Base-by-base conservation (phyloP, 495 filamentous ascomycete genomes). In the Durotheca rogersii region DNA sequence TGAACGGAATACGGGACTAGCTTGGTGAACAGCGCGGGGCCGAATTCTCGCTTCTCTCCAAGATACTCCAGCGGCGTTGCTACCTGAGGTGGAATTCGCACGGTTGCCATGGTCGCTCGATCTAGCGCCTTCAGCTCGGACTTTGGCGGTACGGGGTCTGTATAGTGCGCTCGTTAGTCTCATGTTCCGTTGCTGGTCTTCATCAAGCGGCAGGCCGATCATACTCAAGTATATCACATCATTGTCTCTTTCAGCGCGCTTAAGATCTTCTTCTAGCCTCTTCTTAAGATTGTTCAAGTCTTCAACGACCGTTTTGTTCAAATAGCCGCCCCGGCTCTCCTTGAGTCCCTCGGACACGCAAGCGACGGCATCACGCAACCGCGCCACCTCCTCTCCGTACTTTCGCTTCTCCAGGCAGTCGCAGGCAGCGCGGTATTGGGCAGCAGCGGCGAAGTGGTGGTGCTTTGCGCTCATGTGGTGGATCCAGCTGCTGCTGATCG, bases 391-490 rank as follows among this genome's bases (percentile, higher is more conserved):
- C 65, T 98, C 93, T 29, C 94, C 93, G 52, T 96, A 98, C 60
- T 88, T 93, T 40, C 85, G 79, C 76, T 92, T 95, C 69, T 96
- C 94, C 44, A 98, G 64, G 56, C 89, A 94, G 55, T 97, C 91
- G 41, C 89, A 83, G 4, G 93, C 89, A 17, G 92, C 90, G n/a
- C 93, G 80, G 58, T 89, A 97, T 67, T 98, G 93, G 4, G 93
- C 92, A 2, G 93, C 93, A 1, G 89, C 94, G 20, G 93, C 93
- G 68, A 98, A 96, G 65, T 98, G 93, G 63, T 96, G 89, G 58
- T 96, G 90, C 67, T 98, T 98, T 1, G 93, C 93, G 4, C 86
- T 88, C 82, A 93, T 93, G 58, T 97, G 93, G 67, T 98, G 94
- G 37, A 98, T 96, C 93, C 93, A 97, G 47, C 95, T 88, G 35